These are phyloP conservation scores for Ceratorhiza oryzae-sativae DNA, from an alignment of 1,284 basidiomycete species.

Conservation along the genomic window DNA sequence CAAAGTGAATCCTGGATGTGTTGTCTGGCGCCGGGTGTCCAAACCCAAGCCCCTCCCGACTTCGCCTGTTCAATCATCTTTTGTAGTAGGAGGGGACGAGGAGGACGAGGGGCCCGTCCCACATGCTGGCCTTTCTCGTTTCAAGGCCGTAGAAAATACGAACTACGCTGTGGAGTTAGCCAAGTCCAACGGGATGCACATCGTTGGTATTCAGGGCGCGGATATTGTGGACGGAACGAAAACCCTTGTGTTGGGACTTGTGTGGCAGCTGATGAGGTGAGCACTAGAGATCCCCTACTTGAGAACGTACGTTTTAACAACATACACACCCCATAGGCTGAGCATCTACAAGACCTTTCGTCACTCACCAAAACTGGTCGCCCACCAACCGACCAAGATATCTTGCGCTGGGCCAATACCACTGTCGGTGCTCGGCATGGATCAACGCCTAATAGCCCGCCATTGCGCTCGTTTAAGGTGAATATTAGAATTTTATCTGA, in stretches of 20 bases:
- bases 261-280: constrained; percentile 97
- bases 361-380: constrained; percentile 76
- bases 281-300: constrained; percentile 42
- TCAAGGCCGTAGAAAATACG: constrained; percentile 98
- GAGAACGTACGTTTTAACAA: too few species aligned
- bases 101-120: constrained; percentile 78
- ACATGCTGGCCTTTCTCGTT: constrained; percentile 88
- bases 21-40: constrained; percentile 92
- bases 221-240: constrained; percentile 94
- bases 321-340: constrained; percentile 53
- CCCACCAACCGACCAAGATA: constrained; percentile 89
- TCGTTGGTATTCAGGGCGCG: constrained; percentile 97
- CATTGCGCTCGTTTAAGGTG: constrained; percentile 87
- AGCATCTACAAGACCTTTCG: constrained; percentile 93
- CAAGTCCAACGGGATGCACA: constrained; percentile 90
- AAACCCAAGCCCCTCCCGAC: constrained; percentile 76
- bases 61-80: constrained; percentile 52
- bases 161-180: constrained; percentile 96
- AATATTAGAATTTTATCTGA: not conserved
- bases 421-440: constrained; percentile 60
- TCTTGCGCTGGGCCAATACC: constrained; percentile 95
- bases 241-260: constrained; percentile 93
- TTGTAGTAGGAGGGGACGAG: constrained; percentile 54
- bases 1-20: constrained; percentile 90
- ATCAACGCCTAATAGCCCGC: constrained; percentile 40